Evolutionary conservation across 2,329 filamentous ascomycete species (phyloP).

Genomic region (Juglanconis sp.): DNA sequence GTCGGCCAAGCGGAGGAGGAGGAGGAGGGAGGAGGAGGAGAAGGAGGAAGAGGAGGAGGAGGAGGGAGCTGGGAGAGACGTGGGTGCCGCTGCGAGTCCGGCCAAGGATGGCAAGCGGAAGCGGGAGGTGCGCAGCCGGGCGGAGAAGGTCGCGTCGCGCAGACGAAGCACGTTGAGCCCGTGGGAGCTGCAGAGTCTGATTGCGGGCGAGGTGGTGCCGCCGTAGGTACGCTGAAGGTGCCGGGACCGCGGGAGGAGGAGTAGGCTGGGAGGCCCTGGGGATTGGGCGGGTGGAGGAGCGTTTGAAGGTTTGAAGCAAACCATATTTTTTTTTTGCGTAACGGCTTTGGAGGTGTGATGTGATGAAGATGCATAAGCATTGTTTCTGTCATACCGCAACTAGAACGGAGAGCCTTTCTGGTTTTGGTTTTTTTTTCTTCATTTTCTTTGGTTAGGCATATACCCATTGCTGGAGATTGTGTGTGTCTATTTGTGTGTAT

Average conservation of each 20-base stretch:
- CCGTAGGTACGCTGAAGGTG: slow-evolving; percentile 7
- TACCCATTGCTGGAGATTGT: too few relatives aligned
- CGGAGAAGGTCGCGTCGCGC: slow-evolving; percentile 55
- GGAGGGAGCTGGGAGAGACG: background rate
- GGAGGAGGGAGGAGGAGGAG: background rate
- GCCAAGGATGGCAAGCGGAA: slow-evolving; percentile 28
- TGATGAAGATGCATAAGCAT: too few relatives aligned
- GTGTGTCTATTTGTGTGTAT: too few relatives aligned
- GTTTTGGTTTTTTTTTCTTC: too few relatives aligned
- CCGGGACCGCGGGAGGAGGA: background rate
- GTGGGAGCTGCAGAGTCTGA: slow-evolving; percentile 68
- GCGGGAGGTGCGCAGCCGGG: slow-evolving; percentile 43
- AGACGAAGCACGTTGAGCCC: slow-evolving; percentile 73
- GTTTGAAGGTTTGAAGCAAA: too few relatives aligned
- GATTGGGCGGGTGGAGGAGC: too few relatives aligned
- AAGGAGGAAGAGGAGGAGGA: background rate
- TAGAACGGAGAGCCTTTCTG: too few relatives aligned
- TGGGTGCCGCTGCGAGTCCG: background rate
- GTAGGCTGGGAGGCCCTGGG: background rate
- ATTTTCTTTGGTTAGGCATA: too few relatives aligned
- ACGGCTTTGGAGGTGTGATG: too few relatives aligned
- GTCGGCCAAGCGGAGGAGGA: slow-evolving; percentile 3
- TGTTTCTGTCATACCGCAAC: too few relatives aligned
- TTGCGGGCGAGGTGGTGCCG: slow-evolving; percentile 37
- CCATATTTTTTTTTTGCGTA: too few relatives aligned